phyloP scores from a whole-genome alignment of 2,329 filamentous ascomycete genomes.

The Aphanocladium album region DNA sequence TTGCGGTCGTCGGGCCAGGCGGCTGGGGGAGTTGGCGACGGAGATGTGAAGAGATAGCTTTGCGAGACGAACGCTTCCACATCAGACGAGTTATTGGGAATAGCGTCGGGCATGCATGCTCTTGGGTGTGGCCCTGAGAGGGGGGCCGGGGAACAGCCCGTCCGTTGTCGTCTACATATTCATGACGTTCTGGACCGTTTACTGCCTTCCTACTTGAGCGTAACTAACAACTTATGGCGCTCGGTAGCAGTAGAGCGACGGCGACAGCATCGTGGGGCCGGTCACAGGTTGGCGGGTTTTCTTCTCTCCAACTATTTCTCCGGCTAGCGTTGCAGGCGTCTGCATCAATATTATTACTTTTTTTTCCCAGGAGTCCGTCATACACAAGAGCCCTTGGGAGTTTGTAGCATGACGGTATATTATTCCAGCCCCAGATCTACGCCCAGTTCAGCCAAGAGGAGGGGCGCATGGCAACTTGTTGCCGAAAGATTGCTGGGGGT shows the following conservation, averaged over 20 bases:
- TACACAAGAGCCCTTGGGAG: too few species aligned
- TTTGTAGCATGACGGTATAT: too few species aligned
- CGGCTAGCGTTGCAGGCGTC: not conserved
- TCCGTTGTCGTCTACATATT: too few species aligned
- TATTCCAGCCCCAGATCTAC: too few species aligned
- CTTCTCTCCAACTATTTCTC: not conserved
- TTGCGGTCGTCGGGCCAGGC: too few species aligned
- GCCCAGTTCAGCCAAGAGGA: too few species aligned
- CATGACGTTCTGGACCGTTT: not conserved
- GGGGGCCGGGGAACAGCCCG: not conserved
- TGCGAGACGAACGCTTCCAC: too few species aligned
- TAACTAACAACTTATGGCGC: not conserved
- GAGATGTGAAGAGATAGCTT: not conserved
- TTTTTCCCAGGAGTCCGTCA: too few species aligned
- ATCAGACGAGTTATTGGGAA: too few species aligned
- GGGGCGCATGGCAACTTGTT: too few species aligned
- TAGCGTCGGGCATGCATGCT: too few species aligned
- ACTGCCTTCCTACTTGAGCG: not conserved
- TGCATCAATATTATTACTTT: not conserved
- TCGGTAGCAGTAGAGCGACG: not conserved
- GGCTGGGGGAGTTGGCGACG: not conserved
- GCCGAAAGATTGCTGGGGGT: too few species aligned
- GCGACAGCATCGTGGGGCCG: not conserved
- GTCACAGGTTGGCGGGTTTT: not conserved
- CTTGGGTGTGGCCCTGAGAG: not conserved